Base-by-base conservation (phyloP, 768 basidiomycete species). In the Collybia nuda region DNA sequence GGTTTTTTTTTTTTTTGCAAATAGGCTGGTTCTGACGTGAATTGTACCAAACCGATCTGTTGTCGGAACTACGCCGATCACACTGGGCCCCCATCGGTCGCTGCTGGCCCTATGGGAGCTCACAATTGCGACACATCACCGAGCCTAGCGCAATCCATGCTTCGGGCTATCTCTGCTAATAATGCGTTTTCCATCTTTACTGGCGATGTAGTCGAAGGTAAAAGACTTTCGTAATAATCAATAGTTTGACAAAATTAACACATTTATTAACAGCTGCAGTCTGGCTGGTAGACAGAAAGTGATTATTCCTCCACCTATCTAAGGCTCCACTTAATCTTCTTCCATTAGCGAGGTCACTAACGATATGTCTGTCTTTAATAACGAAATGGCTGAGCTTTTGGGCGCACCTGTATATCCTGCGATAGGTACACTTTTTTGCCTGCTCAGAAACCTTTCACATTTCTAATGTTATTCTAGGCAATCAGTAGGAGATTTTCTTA, bases 31-130 rank as follows among this genome's bases (percentile, higher is more conserved):
- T 59, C 81, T 5, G 79, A 84, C 23, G 75, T 75, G 1, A 72
- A 75, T 37, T 86, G 84, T 64, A 78, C 76, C n/a, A 82, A 82
- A 58, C 78, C 78, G 1, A 78, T 86, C 15, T 85, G 84, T 60
- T 85, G 84, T 60, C 71, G 82, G 45, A 69, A 76, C 38, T 83
- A 72, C 52, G 61, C 72, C 1, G 76, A 76, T 44, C 62, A 69
- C 44, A 62, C 57, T 6, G 64, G 67, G 0, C 64, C 76, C 1
- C 62, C 76, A 18, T 56, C 59, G 6, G 57, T 64, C 12, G 72
- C 81, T 22, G 83, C 84, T 5, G 77, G 78, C 1, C 71, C 74
- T 14, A 66, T 75, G 41, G 80, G 80, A 35, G 73, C 72, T 45
- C 65, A 62, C 24, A 66, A 75, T 38, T 86, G 84, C 55, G 84